Evolutionary conservation across 495 filamentous ascomycete genomes (phyloP).

Genomic region (Trichoderma asperelloides): DNA sequence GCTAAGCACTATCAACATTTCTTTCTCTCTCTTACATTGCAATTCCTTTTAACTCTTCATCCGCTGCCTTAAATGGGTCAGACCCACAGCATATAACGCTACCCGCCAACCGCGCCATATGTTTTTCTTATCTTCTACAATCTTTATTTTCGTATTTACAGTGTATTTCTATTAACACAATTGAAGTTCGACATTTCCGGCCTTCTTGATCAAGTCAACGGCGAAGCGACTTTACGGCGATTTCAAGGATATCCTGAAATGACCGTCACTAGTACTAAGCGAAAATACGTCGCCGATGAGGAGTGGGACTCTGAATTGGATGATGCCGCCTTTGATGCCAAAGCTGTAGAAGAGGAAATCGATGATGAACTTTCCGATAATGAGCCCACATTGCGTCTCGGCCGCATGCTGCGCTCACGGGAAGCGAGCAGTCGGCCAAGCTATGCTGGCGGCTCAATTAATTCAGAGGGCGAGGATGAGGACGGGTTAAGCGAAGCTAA

Average conservation of each 20-base stretch:
- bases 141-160: not conserved
- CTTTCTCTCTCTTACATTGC: too few species aligned
- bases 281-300: not conserved
- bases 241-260: not conserved
- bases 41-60: too few species aligned
- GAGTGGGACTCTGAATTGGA: not conserved
- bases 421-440: not conserved
- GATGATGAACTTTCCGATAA: not conserved
- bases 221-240: not conserved
- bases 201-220: not conserved
- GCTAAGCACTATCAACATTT: too few species aligned
- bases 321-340: not conserved
- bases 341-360: not conserved
- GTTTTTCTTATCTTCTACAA: not conserved
- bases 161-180: not conserved
- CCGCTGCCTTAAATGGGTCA: too few species aligned
- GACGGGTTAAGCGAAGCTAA: not conserved
- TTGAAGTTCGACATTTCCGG: not conserved
- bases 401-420: slow-evolving; percentile 5
- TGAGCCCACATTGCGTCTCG: not conserved
- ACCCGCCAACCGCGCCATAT: too few species aligned
- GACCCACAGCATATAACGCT: too few species aligned
- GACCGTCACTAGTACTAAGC: not conserved
- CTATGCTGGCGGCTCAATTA: slow-evolving; percentile 7
- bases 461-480: slow-evolving; percentile 12